Percentiles rank a stretch among this genome's conserved stretches.
These are phyloP conservation scores for Claviceps citrina DNA, from an alignment of 2,329 filamentous ascomycete genomes.

Conservation along the genomic window DNA sequence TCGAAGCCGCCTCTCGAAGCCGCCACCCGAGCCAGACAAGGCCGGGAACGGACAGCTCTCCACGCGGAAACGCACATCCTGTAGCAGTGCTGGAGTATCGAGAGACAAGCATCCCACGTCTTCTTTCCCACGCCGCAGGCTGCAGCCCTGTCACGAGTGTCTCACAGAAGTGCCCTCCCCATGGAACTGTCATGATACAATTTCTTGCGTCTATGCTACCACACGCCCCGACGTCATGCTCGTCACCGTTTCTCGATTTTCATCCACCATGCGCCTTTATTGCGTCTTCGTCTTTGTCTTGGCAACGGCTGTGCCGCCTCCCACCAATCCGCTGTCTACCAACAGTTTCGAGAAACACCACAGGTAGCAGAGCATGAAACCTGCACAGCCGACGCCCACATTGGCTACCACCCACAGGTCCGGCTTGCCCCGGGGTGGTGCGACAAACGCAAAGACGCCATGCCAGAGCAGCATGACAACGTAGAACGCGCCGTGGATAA, in stretches of 20 bases:
- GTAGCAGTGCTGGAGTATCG: too few relatives aligned
- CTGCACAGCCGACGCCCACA: slow-evolving; percentile 68
- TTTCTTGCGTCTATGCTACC: background rate
- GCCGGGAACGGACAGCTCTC: too few relatives aligned
- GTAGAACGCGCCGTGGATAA: slow-evolving; percentile 67
- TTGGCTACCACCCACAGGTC: slow-evolving; percentile 93
- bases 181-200: too few relatives aligned
- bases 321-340: slow-evolving; percentile 40
- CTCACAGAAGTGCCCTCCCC: too few relatives aligned
- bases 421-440: slow-evolving; percentile 60
- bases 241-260: too few relatives aligned
- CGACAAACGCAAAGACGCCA: slow-evolving; percentile 50
- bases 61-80: too few relatives aligned
- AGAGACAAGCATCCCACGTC: too few relatives aligned
- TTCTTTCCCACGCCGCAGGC: too few relatives aligned
- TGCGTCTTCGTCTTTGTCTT: slow-evolving; percentile 23
- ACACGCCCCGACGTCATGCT: background rate
- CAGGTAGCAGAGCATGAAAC: slow-evolving; percentile 74
- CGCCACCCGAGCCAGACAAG: too few relatives aligned
- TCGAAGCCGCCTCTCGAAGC: too few relatives aligned
- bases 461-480: slow-evolving; percentile 69
- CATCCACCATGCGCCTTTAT: slow-evolving; percentile 2
- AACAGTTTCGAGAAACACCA: slow-evolving; percentile 71
- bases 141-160: too few relatives aligned
- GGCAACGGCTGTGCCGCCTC: slow-evolving; percentile 12